Base-by-base conservation (phyloP, 108 stramenopile genomes). In the Fragilaria crotonensis region DNA sequence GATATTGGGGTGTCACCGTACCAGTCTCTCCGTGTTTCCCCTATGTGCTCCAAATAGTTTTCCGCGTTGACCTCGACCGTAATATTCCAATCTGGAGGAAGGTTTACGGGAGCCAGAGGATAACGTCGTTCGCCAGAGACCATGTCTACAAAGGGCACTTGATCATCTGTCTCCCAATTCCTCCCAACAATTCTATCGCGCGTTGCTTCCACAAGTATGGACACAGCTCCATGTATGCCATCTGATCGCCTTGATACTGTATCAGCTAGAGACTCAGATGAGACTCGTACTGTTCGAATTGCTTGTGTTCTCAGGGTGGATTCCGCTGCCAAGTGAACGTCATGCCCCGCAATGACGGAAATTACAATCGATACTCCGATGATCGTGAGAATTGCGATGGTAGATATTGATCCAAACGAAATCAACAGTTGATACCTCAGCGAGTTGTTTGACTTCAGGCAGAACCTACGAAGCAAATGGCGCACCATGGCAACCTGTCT, bases 181-280 rank as follows among this genome's bases (percentile, higher is more conserved):
- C 79, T 79, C 14, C 77, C 81, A 18, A 66, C 68, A 30, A 83
- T 73, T 30, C 81, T 63, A 67, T 83, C 81, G 45, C 67, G 51
- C 9, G 71, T 50, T 14, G 67, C 56, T 46, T 83, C 81, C 2
- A 25, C 19, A 47, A 83, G 48, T 14, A 77, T 30, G 7, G 57
- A 21, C 1, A 48, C 55, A 30, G 54, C 48, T 19, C 70, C 62
- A 14, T 28, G 22, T 46, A 80, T 9, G 3, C 17, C 29, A n/a
- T 62, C 30, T 44, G 68, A 45, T 66, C 63, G 65, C 52, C 52
- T 57, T 41, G 45, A 50, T 7, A 59, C 45, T 53, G 51, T 48
- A 28, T 57, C 60, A n/a, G 68, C 62, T 7, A 72, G 17, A n/a
- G 48, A 9, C 27, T 53, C 30, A 30, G 64, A 64, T 19, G 75